These are phyloP conservation scores for Arthromyces matolae DNA, from an alignment of 768 basidiomycete species.

Conservation along the genomic window DNA sequence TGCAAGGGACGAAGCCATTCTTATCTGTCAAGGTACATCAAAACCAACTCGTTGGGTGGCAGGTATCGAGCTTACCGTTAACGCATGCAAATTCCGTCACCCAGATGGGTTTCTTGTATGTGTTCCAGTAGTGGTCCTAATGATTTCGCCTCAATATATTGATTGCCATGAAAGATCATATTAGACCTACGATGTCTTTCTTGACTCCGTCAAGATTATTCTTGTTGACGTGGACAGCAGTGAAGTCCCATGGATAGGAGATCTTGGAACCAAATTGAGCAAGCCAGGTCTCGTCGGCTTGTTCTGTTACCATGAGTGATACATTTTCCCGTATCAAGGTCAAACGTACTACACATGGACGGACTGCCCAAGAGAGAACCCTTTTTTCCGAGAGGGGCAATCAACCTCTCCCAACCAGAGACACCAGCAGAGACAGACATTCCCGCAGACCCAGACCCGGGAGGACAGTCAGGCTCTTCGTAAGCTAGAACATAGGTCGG, in stretches of 20 bases:
- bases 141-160: not conserved
- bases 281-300: slow-evolving; percentile 47
- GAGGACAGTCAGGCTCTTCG: slow-evolving; percentile 45
- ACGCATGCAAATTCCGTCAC: slow-evolving; percentile 49
- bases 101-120: slow-evolving; percentile 45
- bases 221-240: slow-evolving; percentile 47
- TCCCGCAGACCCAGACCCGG: slow-evolving; percentile 42
- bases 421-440: slow-evolving; percentile 41
- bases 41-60: not conserved
- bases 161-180: not conserved
- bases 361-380: slow-evolving; percentile 42
- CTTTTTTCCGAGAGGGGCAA: slow-evolving; percentile 37
- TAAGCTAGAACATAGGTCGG: slow-evolving; percentile 42
- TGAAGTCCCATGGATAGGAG: slow-evolving; percentile 42
- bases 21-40: slow-evolving; percentile 22
- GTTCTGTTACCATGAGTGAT: no score
- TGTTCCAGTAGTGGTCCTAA: slow-evolving; percentile 39
- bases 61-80: slow-evolving; percentile 28
- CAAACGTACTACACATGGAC: slow-evolving; percentile 45
- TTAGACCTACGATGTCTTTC: slow-evolving; percentile 36
- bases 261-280: slow-evolving; percentile 34
- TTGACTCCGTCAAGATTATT: slow-evolving; percentile 41
- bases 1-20: slow-evolving; percentile 40
- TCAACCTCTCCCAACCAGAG: slow-evolving; percentile 35
- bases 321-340: not conserved